Base-by-base conservation (phyloP, 441 rosid species). In the Cnidoscolus chayamansa region DNA sequence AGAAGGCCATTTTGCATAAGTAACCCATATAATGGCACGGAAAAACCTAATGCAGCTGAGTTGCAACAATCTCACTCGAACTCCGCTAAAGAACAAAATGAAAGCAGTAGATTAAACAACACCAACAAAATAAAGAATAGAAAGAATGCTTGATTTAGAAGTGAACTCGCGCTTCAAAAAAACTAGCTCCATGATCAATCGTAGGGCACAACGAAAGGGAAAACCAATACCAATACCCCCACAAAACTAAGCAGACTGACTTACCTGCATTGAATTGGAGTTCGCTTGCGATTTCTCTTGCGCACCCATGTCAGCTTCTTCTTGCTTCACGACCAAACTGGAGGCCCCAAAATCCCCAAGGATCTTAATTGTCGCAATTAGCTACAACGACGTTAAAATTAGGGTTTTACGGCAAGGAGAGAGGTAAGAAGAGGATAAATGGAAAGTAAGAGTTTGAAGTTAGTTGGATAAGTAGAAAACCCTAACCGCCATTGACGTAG, bases 201-300 rank as follows among this genome's bases (percentile, higher is more conserved):
- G 59, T 61, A 77, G 77, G 75, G 78, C 51, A 63, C 7, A 62
- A 54, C 62, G 3, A 62, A 56, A 4, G 10, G 10, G 10, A 31
- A 15, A 62, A 37, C 43, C 7, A 62, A 30, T 62, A 67, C 35
- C 10, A 67, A 54, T 25, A 30, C 37, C 15, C 58, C 43, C 12
- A 40, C 10, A n/a, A 20, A 72, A 70, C 61, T 35, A 31, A 40
- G 49, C 17, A 67, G 63, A 77, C 4, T 51, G 59, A 70, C 88
- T 77, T 9, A 93, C 99, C 97, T 95, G 99, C 97, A 93, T 85
- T 86, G 92, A 78, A 85, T 86, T 89, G 74, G 91, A 72, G 80
- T 84, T 87, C 58, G 87, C 75, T 74, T 89, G 89, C 9, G 92
- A 86, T 81, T 91, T 95, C 78, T 93, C 98, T 65, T 81, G 91